phyloP scores from a whole-genome alignment of 257 asterid genomes.

The Solanum medicagineum region DNA sequence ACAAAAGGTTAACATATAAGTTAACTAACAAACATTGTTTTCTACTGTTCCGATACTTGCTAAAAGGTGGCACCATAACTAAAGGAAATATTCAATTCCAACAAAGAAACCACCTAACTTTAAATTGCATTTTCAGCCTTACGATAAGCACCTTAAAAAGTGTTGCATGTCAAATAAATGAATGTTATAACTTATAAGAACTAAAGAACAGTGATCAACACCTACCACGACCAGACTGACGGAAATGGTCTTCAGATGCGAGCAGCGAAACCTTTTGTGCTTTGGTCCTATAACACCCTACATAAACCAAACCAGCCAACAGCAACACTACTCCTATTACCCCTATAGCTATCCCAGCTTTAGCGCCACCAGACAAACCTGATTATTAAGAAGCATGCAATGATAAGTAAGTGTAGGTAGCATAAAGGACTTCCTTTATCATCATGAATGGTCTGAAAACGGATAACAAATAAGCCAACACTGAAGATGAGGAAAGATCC shows the following conservation, averaged over 20 bases:
- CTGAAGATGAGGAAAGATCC: conserved; percentile 18
- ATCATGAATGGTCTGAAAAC: conserved; percentile 1
- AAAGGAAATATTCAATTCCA: neutral
- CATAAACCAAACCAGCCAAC: conserved; percentile 36
- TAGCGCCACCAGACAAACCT: conserved; percentile 68
- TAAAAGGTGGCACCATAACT: neutral
- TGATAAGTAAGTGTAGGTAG: conserved; percentile 8
- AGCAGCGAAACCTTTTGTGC: conserved; percentile 24
- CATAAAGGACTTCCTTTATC: neutral
- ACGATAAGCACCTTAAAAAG: neutral
- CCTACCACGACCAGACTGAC: conserved; percentile 16
- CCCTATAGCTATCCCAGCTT: conserved; percentile 64
- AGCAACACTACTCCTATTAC: conserved; percentile 32
- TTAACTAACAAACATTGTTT: neutral
- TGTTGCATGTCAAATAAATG: neutral
- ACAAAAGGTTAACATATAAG: neutral
- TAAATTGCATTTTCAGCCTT: neutral
- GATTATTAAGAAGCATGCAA: conserved; percentile 9
- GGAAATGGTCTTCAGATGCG: conserved; percentile 38
- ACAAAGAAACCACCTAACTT: neutral
- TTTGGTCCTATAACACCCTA: conserved; percentile 39
- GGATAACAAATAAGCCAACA: conserved; percentile 14
- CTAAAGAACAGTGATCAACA: conserved; percentile 1
- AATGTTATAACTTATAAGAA: neutral
- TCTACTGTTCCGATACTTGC: neutral